Evolutionary conservation across 805 yeast species (phyloP), one percentile per base, ranked within the genome.

Genomic region (Yamadazyma endophytica): DNA sequence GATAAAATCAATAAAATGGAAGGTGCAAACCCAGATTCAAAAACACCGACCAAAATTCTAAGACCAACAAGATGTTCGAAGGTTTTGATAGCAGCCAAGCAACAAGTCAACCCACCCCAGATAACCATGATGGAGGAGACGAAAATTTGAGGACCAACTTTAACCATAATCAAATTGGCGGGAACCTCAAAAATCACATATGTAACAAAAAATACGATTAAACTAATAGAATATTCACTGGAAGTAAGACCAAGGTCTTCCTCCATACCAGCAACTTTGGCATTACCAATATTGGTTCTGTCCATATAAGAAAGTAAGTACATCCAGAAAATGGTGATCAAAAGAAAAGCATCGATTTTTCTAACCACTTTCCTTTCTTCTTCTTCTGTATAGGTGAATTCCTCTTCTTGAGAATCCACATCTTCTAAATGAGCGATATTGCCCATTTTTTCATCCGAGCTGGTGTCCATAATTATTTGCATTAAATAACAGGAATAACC

Each of bases 1-100:
- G 68, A 53, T 18, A 68, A 50, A 46, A 55, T 46, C 32, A 62
- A 59, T 14, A 51, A 47, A 13, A 64, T 53, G 11, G 69, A 73
- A 1, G 74, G 70, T 12, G 24, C 24, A 28, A 28, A 28, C 21
- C 31, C 25, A 12, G 31, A 24, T 21, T 37, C 41, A 21, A 30
- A 21, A 21, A 28, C 15, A 16, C 36, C 36, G 15, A 33, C 22
- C 6, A 33, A 19, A 28, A 19, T 24, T 28, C 36, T 33, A 12
- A 33, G 16, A 15, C 47, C 48, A 33, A 41, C 20, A 18, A 46
- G 37, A 32, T 39, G 43, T 32, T 31, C 36, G 28, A 33, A 43
- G 37, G 37, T 45, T 8, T 19, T 21, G 26, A 41, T 42, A 5
- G 40, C 30, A 13, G 43, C 44, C 42, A 38, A 39, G 26, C 39